A percentile compares a stretch with the other conserved stretches of the same genome.
Evolutionary conservation across 148 eudicot species (phyloP).

Genomic region (Rhododendron griersonianum): DNA sequence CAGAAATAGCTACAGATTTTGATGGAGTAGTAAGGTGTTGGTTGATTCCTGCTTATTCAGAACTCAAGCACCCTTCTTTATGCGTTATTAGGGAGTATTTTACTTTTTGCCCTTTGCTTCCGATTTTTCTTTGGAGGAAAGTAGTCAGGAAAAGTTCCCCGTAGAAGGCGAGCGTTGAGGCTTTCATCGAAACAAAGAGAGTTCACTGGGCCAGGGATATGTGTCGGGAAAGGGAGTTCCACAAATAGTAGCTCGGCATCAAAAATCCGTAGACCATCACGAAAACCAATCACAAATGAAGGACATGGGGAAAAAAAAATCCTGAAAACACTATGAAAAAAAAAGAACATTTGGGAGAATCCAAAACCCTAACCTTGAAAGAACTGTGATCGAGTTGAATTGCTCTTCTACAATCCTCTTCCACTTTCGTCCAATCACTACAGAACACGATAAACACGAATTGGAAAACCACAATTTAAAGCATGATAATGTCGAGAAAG

Average conservation of each 20-base stretch:
- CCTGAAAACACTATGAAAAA: neutral
- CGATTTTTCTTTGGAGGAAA: too few species aligned
- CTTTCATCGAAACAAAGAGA: neutral
- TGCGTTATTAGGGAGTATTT: too few species aligned
- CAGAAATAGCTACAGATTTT: neutral
- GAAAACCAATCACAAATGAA: neutral
- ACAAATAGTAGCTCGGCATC: neutral
- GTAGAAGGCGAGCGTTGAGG: too few species aligned
- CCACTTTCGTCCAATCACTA: slow-evolving; percentile 80
- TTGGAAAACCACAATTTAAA: neutral
- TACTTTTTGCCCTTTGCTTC: too few species aligned
- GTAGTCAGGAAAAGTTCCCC: too few species aligned
- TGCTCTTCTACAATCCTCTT: slow-evolving; percentile 80
- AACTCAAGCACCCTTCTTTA: too few species aligned
- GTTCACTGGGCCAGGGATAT: neutral
- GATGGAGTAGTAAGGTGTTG: neutral
- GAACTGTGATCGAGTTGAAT: slow-evolving; percentile 69
- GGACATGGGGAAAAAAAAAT: neutral
- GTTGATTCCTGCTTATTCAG: neutral
- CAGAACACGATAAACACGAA: neutral
- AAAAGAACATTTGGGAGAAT: neutral
- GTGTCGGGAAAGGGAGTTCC: neutral
- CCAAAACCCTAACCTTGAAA: slow-evolving; percentile 51
- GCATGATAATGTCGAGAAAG: neutral
- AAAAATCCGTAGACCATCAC: neutral